Evolutionary conservation across 208 protist genomes (phyloP), one percentile per base, ranked within the genome.

Genomic region (Leishmania major): DNA sequence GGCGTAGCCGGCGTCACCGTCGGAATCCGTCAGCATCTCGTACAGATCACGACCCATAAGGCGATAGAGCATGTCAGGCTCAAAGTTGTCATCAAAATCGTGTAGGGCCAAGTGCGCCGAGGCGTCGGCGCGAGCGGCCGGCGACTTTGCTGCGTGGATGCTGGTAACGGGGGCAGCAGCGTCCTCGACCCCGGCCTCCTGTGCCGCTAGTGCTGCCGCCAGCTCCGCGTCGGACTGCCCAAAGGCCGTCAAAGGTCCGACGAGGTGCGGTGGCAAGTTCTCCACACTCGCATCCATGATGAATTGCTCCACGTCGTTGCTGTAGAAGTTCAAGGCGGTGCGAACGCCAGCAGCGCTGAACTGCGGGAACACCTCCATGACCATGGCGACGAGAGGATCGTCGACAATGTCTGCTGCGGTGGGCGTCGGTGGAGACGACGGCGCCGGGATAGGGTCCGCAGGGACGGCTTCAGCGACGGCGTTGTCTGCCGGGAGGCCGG

Each of bases 231-330:
- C 81, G 7, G 57, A 81, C 10, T 55, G 47, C 17, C 53, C 79
- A 6, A 84, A 37, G 17, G 82, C 75, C 0, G 73, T 92, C 22
- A 97, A 81, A 71, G 91, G 86, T 0, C 70, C 80, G 7, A 95
- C 75, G 51, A 98, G 77, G 80, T 98, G 93, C 28, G 95, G 95
- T 47, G 90, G 91, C 59, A 98, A 72, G 77, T 98, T 96, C 67
- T 95, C 92, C 81, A 95, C 92, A 55, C 89, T 93, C 15, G 95
- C 95, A 78, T 96, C 95, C 64, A 95, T 81, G 76, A 98, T 96
- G 83, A 98, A 91, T 73, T 97, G 95, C 87, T 98, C 91, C 59
- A 94, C 92, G 84, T 98, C 93, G 80, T 93, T 90, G 81, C 92
- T 90, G 89, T 98, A 98, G 80, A 93, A 96, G 74, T 88, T 80